Base-by-base conservation (phyloP, 257 asterid genomes). In the Rubia yunnanensis region DNA sequence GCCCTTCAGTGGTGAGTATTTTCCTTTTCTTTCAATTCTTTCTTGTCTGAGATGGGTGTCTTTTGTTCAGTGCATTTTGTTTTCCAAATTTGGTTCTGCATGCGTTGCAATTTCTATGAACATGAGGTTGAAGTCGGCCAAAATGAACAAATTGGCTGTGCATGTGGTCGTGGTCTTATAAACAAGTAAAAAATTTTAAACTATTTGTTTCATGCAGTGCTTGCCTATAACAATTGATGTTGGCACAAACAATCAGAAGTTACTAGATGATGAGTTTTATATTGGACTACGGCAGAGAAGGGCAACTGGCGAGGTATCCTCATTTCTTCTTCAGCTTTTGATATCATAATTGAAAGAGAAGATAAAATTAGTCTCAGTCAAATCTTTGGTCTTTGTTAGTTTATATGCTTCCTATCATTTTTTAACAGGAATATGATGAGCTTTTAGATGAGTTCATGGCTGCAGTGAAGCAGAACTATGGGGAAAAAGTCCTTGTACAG, bases 151-250 rank as follows among this genome's bases (percentile, higher is more conserved):
- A 3, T 36, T 61, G 34, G 26, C 24, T n/a, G 35, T 39, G 10
- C 54, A 23, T 10, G 20, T 63, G 22, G 39, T 28, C 20, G 27
- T 62, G 35, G 27, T 35, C 53, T 13, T 66, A 52, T 20, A 6
- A 20, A 50, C 54, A n/a, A 28, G 35, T 11, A 10, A 65, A 38
- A 30, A n/a, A 35, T 18, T 23, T n/a, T 27, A 58, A n/a, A 60
- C 64, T 38, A 17, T 32, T 11, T 76, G 58, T 60, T 1, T 72
- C 54, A 65, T 48, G 69, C 85, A 91, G 95, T 91, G 98, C 71
- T 79, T 91, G 72, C 98, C 98, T 72, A 76, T 91, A 64, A 91
- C 96, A 54, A 82, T 88, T 50, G 98, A 91, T 64, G 98, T 91
- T 46, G 98, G 98, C 66, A 88, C 98, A 53, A 91, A 91, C 79